Conservation (phyloP, 1,284 basidiomycete genomes). For the Heliocybe sulcata region DNA sequence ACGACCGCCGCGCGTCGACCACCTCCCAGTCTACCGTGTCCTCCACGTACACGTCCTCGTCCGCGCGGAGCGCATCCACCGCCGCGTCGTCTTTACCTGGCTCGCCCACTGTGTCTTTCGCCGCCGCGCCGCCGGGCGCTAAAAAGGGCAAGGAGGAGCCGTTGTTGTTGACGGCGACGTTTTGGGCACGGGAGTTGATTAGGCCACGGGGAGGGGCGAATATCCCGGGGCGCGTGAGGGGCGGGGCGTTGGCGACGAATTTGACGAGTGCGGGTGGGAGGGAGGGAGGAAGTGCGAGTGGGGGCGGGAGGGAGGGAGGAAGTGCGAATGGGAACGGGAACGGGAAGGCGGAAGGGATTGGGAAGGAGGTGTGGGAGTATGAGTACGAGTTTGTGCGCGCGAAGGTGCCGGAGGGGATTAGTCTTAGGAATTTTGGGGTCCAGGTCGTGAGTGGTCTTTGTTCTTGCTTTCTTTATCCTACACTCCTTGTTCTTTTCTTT, state of each 20-base stretch:
- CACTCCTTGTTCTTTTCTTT: background rate
- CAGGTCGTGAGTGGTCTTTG: slow-evolving; percentile 55
- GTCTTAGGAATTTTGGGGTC: slow-evolving; percentile 75
- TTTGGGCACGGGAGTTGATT: too few species aligned
- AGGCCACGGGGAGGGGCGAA: too few species aligned
- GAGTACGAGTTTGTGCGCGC: slow-evolving; percentile 43
- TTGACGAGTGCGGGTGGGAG: too few species aligned
- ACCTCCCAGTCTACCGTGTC: background rate
- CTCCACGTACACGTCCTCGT: slow-evolving; percentile 10
- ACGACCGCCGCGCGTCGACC: slow-evolving; percentile 16
- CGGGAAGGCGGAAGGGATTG: background rate
- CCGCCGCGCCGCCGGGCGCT: too few species aligned
- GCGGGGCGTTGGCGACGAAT: too few species aligned
- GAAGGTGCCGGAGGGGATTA: slow-evolving; percentile 68
- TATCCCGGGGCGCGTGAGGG: too few species aligned
- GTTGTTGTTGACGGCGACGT: too few species aligned
- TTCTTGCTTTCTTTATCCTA: background rate
- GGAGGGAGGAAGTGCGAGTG: too few species aligned
- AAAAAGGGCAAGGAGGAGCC: too few species aligned
- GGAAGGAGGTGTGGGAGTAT: background rate
- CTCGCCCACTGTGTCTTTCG: background rate
- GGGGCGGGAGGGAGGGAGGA: too few species aligned
- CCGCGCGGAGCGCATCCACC: slow-evolving; percentile 9
- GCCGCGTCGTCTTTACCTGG: slow-evolving; percentile 9
- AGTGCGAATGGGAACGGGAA: background rate